Evolutionary conservation across 768 basidiomycete genomes (phyloP).

Genomic region (Trametes punicea): DNA sequence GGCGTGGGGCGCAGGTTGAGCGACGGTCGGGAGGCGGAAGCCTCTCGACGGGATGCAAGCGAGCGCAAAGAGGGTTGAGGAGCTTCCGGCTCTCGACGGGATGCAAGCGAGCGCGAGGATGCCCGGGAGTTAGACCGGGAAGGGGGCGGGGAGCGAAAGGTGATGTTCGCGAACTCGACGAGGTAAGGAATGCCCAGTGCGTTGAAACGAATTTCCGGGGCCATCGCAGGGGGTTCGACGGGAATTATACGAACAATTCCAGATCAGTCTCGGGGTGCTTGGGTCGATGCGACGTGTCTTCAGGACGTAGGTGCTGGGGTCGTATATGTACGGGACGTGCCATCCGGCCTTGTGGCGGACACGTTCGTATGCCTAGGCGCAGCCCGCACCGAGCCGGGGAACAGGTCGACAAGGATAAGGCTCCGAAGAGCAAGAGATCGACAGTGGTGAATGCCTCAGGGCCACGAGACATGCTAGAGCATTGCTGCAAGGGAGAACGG

Average conservation of each 20-base stretch:
- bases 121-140: constrained; percentile 10
- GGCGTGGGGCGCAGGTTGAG: constrained; percentile 9
- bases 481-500: constrained; percentile 6
- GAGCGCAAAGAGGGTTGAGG: neutral
- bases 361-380: neutral
- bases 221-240: constrained; percentile 15
- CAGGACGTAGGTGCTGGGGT: neutral
- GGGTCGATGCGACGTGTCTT: neutral
- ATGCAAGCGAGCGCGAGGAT: constrained; percentile 5
- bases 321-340: constrained; percentile 2
- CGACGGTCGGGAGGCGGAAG: constrained; percentile 4
- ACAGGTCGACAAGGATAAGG: neutral
- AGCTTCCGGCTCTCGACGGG: neutral
- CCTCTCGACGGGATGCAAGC: neutral
- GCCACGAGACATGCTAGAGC: constrained; percentile 7
- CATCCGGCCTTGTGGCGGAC: constrained; percentile 12
- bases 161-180: constrained; percentile 35
- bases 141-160: constrained; percentile 29
- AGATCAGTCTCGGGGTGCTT: constrained; percentile 8
- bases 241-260: constrained; percentile 20
- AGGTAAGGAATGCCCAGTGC: constrained; percentile 34
- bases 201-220: constrained; percentile 32
- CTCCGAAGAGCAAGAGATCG: constrained; percentile 10
- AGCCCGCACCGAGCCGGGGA: neutral
- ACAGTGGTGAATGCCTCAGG: neutral